These are phyloP conservation scores for Mycothermus thermophilus DNA, from an alignment of 495 filamentous ascomycete species.

Conservation along the genomic window DNA sequence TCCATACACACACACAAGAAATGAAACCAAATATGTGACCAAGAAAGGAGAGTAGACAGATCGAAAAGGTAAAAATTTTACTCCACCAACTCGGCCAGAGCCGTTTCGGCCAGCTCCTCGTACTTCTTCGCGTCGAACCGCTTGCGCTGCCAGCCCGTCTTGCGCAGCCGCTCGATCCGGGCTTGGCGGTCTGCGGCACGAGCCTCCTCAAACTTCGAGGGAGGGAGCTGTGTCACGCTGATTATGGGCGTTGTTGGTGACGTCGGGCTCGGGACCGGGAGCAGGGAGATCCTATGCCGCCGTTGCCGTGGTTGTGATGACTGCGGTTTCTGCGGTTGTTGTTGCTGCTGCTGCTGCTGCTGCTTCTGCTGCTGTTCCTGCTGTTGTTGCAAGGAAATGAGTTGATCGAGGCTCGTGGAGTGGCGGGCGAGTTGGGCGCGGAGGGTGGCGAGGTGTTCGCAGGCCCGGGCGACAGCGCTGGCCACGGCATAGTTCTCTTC, in stretches of 20 bases:
- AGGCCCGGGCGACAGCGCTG: conserved; percentile 30
- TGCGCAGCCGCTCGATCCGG: conserved; percentile 33
- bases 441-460: conserved; percentile 27
- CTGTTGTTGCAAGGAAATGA: too few relatives aligned
- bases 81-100: conserved; percentile 31
- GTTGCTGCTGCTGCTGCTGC: conserved; percentile 7
- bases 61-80: too few relatives aligned
- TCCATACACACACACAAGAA: too few relatives aligned
- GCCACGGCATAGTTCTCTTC: conserved; percentile 17
- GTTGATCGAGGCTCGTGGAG: conserved; percentile 22
- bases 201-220: too few relatives aligned
- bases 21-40: too few relatives aligned
- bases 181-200: conserved; percentile 21
- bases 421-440: conserved; percentile 27
- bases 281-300: too few relatives aligned
- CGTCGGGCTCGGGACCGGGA: too few relatives aligned
- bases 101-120: conserved; percentile 33
- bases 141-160: conserved; percentile 33
- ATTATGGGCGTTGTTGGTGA: too few relatives aligned
- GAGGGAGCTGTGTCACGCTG: too few relatives aligned
- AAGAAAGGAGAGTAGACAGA: too few relatives aligned
- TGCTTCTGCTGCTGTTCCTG: conserved; percentile 2
- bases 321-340: conserved; percentile 1
- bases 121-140: conserved; percentile 36
- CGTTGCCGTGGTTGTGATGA: too few relatives aligned